Base-by-base conservation (phyloP, 1,139 yeast species). In the Yamadazyma membranifaciens region DNA sequence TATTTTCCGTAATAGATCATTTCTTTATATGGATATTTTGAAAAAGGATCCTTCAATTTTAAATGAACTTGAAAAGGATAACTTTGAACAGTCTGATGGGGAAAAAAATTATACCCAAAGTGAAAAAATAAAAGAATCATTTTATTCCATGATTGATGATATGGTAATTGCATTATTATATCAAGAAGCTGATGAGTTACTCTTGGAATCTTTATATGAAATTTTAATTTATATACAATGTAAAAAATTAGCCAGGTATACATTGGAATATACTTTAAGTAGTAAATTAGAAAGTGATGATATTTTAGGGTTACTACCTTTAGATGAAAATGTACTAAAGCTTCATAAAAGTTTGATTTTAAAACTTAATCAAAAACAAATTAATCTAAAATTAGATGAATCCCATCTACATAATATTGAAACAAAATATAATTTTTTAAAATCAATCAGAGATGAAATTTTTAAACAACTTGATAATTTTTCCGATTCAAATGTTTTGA, bases 1-100 rank as follows among this genome's bases (percentile, higher is more conserved):
- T 50, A 85, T 86, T 0, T 82, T 81, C 57, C 74, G 96, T 48
- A 92, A 92, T 56, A 68, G 95, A 44, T 96, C 96, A 0, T 73
- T 87, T 47, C 69, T 87, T 31, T 77, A 81, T 46, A 72, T 85
- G 42, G 75, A 78, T 27, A 78, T 80, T 29, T 54, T 50, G 24
- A 37, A 36, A 15, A 29, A 13, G 6, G 31, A 34, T 12, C 33
- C 38, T n/a, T 9, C 7, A 11, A 24, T 31, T 9, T 16, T 38
- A 28, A 9, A 14, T 11, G 12, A 22, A 32, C 12, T 36, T 34
- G 14, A 39, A 44, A 13, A 27, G 20, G 10, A 36, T 15, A 11
- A 53, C n/a, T 9, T 9, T 12, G 59, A 52, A 16, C 17, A 16
- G 9, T 17, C 20, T 15, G 22, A 28, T 26, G 42, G 15, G 3